These are phyloP conservation scores for Pulveroboletus sp. DNA, from an alignment of 768 basidiomycete species.

Conservation along the genomic window DNA sequence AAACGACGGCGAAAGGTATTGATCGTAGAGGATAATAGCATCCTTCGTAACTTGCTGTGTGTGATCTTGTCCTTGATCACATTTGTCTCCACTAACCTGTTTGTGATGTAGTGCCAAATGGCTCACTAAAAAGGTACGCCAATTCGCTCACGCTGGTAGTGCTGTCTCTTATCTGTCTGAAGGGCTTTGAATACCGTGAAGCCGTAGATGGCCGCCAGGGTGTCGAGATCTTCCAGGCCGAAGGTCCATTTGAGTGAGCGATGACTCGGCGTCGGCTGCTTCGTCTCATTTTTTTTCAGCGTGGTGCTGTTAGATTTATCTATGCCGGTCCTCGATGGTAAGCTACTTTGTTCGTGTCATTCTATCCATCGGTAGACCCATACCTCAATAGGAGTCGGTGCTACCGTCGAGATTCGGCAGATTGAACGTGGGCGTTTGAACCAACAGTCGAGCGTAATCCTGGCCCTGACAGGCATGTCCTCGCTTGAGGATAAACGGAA, in stretches of 20 bases:
- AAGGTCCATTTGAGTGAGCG: constrained; percentile 84
- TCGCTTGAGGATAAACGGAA: constrained; percentile 87
- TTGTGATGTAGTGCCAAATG: constrained; percentile 47
- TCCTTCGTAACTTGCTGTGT: constrained; percentile 79
- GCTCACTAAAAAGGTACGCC: constrained; percentile 52
- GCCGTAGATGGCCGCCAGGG: constrained; percentile 85
- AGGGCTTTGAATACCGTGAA: constrained; percentile 73
- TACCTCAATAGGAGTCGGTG: constrained; percentile 61
- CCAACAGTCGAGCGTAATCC: constrained; percentile 49
- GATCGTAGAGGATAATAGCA: constrained; percentile 87
- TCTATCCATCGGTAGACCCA: not conserved
- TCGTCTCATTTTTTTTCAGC: constrained; percentile 37
- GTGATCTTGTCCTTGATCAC: constrained; percentile 28
- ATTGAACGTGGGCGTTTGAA: constrained; percentile 50
- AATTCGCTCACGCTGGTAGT: not conserved
- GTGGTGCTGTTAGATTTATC: constrained; percentile 85
- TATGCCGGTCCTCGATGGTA: constrained; percentile 92
- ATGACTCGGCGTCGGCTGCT: not conserved
- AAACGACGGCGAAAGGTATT: constrained; percentile 58
- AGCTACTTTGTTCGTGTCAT: constrained; percentile 11
- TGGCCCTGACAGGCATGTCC: constrained; percentile 92
- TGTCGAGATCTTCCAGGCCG: constrained; percentile 64
- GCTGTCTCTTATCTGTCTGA: constrained; percentile 1
- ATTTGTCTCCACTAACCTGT: constrained; percentile 9
- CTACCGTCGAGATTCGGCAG: constrained; percentile 76